phyloP scores from a whole-genome alignment of 2,329 filamentous ascomycete species.

The Penicillium hesseltinei region DNA sequence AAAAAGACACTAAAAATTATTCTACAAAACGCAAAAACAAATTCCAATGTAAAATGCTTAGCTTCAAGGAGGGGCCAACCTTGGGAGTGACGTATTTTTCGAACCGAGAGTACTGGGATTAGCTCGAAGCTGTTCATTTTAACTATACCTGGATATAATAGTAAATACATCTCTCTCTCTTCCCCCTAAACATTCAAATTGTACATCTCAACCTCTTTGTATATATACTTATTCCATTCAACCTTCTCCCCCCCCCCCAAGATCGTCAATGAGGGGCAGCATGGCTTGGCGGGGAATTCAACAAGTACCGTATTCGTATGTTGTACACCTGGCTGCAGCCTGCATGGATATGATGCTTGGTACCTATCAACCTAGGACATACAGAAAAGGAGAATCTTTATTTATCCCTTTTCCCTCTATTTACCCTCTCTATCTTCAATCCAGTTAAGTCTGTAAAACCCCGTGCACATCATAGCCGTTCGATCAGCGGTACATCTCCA shows the following conservation, averaged over 20 bases:
- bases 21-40: not conserved
- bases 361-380: not conserved
- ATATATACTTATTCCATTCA: not conserved
- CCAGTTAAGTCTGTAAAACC: not conserved
- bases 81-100: slow-evolving; percentile 16
- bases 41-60: slow-evolving; percentile 6
- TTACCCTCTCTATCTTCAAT: not conserved
- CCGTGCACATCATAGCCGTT: slow-evolving; percentile 34
- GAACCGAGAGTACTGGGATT: not conserved
- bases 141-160: too few relatives aligned
- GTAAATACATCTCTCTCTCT: not conserved
- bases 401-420: not conserved
- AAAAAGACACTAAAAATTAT: not conserved
- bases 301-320: not conserved
- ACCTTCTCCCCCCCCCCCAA: not conserved
- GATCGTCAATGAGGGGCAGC: slow-evolving; percentile 22
- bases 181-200: not conserved
- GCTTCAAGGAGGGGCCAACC: not conserved
- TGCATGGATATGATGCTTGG: not conserved
- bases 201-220: not conserved
- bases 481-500: slow-evolving; percentile 67
- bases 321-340: not conserved
- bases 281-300: slow-evolving; percentile 26
- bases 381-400: not conserved
- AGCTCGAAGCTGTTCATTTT: too few relatives aligned